These are phyloP conservation scores for Ganoderma resinaceum DNA, from an alignment of 1,284 basidiomycete species.

Conservation along the genomic window DNA sequence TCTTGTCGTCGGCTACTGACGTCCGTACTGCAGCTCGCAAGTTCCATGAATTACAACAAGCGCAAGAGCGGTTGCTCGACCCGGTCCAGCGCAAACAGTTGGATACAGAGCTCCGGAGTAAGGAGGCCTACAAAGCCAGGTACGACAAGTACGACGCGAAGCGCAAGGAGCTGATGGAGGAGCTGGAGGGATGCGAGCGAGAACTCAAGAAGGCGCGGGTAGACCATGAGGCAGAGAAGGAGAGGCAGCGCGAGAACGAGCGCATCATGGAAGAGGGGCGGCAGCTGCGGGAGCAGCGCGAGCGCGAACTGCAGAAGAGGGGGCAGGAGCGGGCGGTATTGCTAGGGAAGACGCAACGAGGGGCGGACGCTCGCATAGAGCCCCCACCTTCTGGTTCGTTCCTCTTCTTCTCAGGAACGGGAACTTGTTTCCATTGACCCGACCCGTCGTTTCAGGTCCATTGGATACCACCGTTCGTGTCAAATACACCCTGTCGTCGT, in stretches of 20 bases:
- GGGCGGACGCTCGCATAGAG: conserved; percentile 43
- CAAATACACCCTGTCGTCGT: conserved; percentile 65
- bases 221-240: conserved; percentile 63
- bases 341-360: conserved; percentile 39
- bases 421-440: neutral
- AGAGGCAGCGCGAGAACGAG: conserved; percentile 70
- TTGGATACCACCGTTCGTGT: conserved; percentile 78
- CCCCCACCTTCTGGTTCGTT: conserved; percentile 60
- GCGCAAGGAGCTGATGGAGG: conserved; percentile 82
- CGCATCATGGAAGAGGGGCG: conserved; percentile 82
- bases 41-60: conserved; percentile 88
- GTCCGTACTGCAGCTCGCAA: conserved; percentile 60
- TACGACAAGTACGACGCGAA: conserved; percentile 82
- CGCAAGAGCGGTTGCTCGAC: conserved; percentile 89
- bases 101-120: conserved; percentile 79
- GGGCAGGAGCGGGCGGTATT: conserved; percentile 43
- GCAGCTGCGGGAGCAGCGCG: conserved; percentile 71
- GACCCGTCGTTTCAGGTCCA: conserved; percentile 50
- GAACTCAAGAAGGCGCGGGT: conserved; percentile 77
- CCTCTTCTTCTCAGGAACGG: neutral
- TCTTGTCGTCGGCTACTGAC: neutral
- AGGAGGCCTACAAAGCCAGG: conserved; percentile 74
- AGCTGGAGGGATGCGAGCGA: conserved; percentile 86
- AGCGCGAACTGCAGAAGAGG: too few relatives aligned
- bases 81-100: conserved; percentile 82